Conservation (phyloP, 1,139 yeast species). For the Saccharomycopsis crataegensis region DNA sequence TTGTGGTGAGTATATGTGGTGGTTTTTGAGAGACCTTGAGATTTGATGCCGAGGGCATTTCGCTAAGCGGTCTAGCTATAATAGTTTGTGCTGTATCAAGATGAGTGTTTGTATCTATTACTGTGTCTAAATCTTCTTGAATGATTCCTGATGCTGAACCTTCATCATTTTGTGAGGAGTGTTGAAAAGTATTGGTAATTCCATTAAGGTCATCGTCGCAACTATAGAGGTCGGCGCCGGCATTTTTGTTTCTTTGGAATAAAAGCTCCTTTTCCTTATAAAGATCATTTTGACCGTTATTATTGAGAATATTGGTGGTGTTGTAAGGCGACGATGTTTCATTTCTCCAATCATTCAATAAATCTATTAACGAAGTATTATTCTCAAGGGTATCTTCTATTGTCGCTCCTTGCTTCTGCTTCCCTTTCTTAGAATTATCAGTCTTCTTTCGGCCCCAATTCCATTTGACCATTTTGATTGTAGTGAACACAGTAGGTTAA, state of each 20-base stretch:
- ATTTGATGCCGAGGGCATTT: not conserved
- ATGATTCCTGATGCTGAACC: too few species aligned
- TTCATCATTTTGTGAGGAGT: too few species aligned
- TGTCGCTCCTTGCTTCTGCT: not conserved
- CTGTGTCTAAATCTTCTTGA: not conserved
- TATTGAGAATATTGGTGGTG: too few species aligned
- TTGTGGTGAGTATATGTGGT: not conserved
- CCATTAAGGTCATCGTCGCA: too few species aligned
- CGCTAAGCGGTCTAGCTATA: not conserved
- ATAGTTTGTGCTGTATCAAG: not conserved
- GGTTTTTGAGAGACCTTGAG: not conserved
- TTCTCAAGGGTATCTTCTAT: not conserved
- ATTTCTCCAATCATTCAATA: too few species aligned
- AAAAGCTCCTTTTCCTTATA: too few species aligned
- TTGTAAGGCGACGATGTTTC: too few species aligned
- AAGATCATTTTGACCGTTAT: too few species aligned
- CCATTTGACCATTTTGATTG: not conserved
- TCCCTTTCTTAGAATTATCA: not conserved
- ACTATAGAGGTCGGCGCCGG: too few species aligned
- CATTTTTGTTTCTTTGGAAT: too few species aligned
- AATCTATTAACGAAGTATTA: too few species aligned
- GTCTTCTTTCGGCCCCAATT: conserved; percentile 2
- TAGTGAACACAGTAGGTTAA: not conserved
- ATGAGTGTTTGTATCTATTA: not conserved
- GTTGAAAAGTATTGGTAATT: too few species aligned